These are phyloP conservation scores for Ilyonectria robusta DNA, from an alignment of 2,329 filamentous ascomycete genomes.

Conservation along the genomic window DNA sequence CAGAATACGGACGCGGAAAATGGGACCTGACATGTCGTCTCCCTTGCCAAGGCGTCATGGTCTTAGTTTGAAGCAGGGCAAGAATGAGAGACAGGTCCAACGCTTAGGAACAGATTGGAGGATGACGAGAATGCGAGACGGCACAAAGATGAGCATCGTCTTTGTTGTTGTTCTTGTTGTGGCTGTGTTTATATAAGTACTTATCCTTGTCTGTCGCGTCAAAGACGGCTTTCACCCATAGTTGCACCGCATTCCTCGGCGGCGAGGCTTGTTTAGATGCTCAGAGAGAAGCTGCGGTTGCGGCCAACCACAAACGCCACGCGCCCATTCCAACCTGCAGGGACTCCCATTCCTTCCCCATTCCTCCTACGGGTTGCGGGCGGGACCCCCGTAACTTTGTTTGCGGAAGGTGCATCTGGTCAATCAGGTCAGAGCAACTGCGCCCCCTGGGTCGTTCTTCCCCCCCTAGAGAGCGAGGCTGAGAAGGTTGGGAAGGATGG, in stretches of 20 bases:
- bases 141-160: not conserved
- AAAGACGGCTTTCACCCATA: not conserved
- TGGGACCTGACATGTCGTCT: not conserved
- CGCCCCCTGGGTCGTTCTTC: not conserved
- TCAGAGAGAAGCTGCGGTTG: not conserved
- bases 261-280: not conserved
- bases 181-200: not conserved
- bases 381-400: not conserved
- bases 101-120: not conserved
- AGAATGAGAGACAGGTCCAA: not conserved
- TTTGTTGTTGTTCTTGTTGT: not conserved
- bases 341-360: not conserved
- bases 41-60: not conserved
- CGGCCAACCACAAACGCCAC: not conserved
- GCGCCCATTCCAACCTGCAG: not conserved
- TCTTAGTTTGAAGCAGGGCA: not conserved
- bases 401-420: not conserved
- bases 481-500: not conserved
- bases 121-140: not conserved
- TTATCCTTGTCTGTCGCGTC: not conserved
- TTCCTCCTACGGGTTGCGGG: not conserved
- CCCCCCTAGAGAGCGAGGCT: not conserved
- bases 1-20: not conserved
- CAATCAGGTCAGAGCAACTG: not conserved
- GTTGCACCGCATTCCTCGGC: not conserved